These are phyloP conservation scores for Xerocomellus amylosporus DNA, from an alignment of 768 basidiomycete species.

Conservation along the genomic window DNA sequence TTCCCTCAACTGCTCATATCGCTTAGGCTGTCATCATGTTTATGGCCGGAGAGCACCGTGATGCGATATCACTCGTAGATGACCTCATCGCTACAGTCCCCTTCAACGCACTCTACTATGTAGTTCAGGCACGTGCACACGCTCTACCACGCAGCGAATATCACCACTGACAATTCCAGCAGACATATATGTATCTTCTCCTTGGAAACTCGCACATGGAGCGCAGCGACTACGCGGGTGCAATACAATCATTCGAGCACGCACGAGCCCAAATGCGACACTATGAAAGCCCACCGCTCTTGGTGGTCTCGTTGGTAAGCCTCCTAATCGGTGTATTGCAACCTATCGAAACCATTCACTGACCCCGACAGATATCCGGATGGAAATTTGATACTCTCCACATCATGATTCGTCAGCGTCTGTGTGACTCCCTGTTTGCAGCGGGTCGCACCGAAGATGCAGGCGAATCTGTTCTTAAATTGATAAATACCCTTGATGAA, in stretches of 20 bases:
- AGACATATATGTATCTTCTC: background rate
- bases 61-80: background rate
- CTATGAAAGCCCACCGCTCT: no score
- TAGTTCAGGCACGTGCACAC: background rate
- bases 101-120: background rate
- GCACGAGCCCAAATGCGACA: background rate
- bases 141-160: background rate
- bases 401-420: no score
- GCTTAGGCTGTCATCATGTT: background rate
- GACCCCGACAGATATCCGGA: background rate
- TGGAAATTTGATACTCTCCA: no score
- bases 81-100: background rate
- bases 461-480: no score
- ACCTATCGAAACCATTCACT: background rate
- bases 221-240: background rate
- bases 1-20: background rate
- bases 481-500: no score
- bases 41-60: background rate
- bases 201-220: background rate
- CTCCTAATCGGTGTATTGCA: no score
- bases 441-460: no score
- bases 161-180: background rate
- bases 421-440: no score
- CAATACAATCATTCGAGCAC: background rate
- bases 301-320: no score